phyloP scores from a whole-genome alignment of 2,329 filamentous ascomycete species.

The Fusarium praegraminearum region DNA sequence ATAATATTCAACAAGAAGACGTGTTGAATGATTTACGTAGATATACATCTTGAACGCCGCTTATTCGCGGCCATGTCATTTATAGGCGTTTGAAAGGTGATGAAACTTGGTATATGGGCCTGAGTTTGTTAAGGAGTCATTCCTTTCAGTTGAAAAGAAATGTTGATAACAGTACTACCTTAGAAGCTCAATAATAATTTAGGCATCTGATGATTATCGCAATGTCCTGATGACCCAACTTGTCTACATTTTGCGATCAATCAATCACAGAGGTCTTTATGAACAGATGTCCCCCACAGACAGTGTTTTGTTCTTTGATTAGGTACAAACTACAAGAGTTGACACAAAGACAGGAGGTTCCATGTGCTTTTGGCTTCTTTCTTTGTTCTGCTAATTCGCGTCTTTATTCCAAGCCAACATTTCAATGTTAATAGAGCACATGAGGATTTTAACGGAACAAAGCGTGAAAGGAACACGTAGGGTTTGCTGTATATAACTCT shows the following conservation, averaged over 20 bases:
- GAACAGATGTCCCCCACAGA: not conserved
- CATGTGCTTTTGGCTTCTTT: not conserved
- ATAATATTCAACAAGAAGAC: not conserved
- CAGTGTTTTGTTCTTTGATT: not conserved
- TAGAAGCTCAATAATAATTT: not conserved
- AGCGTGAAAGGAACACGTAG: not conserved
- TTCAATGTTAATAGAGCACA: not conserved
- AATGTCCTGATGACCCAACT: not conserved
- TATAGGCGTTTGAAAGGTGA: not conserved
- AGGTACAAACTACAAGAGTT: not conserved
- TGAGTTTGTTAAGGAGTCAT: too few relatives aligned
- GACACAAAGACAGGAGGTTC: too few relatives aligned
- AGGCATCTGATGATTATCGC: not conserved
- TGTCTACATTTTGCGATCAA: not conserved
- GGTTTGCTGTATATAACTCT: not conserved
- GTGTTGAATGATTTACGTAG: not conserved
- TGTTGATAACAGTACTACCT: too few relatives aligned
- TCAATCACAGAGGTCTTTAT: too few relatives aligned
- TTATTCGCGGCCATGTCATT: too few relatives aligned
- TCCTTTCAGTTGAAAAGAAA: too few relatives aligned
- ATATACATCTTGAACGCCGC: too few relatives aligned
- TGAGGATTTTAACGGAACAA: not conserved
- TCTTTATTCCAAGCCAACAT: not conserved
- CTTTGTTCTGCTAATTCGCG: not conserved
- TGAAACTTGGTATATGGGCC: not conserved